Base-by-base conservation (phyloP, 371 early-diverging fungal genomes). In the Catenaria anguillulae region DNA sequence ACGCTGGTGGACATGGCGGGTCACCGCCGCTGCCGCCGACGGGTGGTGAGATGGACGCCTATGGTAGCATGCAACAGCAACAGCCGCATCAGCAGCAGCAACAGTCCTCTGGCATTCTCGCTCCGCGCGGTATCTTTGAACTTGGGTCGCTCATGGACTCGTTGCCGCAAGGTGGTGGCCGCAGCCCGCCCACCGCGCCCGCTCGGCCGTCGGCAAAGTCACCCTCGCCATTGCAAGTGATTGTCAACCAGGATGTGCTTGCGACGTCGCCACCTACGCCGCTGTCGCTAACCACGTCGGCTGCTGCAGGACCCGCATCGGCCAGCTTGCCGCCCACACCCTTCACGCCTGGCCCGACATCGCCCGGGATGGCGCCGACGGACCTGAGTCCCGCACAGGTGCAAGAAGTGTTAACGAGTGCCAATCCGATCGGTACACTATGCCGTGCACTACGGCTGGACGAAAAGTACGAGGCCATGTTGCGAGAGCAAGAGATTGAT, bases 401-500 rank as follows among this genome's bases (percentile, higher is more conserved):
- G 29, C 26, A 23, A 26, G 31, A 26, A 15, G 31, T 50, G 26
- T 2, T 50, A 13, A 29, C 8, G 21, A 29, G 29, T 2, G 12
- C 10, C 52, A 31, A 50, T 31, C 33, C 52, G 15, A 31, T 26
- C 2, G 26, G 15, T 8, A 29, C 37, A 23, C 33, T 61, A 21
- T 35, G 37, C 24, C 33, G n/a, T 33, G 34, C 61, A 6, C 42
- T 56, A 43, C 37, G 48, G 42, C 52, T 63, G 37, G 56, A 62
- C 40, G 60, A 61, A 12, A 65, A 70, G 33, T 71, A 74, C 62
- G 33, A 63, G 15, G 56, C 58, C 23, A 26, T 65, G 24, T 76
- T 76, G 61, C 55, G 63, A n/a, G 70, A 71, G 48, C 77, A 76
- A 33, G 73, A 74, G 35, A 66, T 78, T 24, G 77, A 76, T 61